phyloP scores from a whole-genome alignment of 78 protist species.

The Tieghemostelium lacteum region DNA sequence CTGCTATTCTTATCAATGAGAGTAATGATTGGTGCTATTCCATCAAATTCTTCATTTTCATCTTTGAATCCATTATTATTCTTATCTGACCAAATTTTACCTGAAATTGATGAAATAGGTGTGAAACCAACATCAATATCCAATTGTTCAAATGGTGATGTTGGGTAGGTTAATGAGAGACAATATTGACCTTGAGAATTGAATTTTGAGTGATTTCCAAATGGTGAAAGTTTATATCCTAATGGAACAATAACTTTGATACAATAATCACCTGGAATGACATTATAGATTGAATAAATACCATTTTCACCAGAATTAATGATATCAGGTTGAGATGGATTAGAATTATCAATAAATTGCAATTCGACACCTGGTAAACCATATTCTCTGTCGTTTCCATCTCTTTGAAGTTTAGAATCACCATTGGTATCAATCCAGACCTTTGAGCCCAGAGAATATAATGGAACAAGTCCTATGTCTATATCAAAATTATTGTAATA shows the following conservation, averaged over 20 bases:
- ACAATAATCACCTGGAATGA: conserved; percentile 19
- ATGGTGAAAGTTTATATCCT: not conserved
- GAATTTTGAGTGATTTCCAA: not conserved
- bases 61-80: conserved; percentile 20
- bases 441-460: not conserved
- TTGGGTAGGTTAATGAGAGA: not conserved
- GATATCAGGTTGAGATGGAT: too few relatives aligned
- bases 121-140: conserved; percentile 32
- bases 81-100: not conserved
- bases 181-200: not conserved
- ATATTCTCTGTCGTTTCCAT: not conserved
- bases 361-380: not conserved
- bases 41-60: not conserved
- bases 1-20: not conserved
- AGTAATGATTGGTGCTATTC: not conserved
- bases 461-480: not conserved
- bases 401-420: conserved; percentile 5
- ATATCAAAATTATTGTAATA: too few relatives aligned
- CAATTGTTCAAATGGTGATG: not conserved
- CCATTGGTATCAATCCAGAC: conserved; percentile 14
- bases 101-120: not conserved
- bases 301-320: conserved; percentile 29
- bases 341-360: not conserved
- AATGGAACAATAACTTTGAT: not conserved
- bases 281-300: conserved; percentile 13